Conservation (phyloP, 2,329 filamentous ascomycete genomes). For the Trichophyton verrucosum region DNA sequence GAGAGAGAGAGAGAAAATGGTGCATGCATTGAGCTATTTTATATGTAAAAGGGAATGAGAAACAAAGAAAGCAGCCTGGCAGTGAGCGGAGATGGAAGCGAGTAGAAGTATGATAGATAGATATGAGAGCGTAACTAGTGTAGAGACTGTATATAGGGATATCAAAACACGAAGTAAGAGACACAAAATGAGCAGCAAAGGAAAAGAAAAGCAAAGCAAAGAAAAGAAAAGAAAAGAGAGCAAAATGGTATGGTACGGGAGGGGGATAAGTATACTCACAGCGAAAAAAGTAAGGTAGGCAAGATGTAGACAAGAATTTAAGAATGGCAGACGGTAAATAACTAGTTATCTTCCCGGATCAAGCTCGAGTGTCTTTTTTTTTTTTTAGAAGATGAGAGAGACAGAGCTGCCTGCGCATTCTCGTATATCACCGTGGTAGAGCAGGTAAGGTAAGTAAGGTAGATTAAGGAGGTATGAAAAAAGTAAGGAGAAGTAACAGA, state of each 20-base stretch:
- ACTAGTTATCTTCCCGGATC: background rate
- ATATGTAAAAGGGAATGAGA: background rate
- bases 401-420: background rate
- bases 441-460: background rate
- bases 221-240: background rate
- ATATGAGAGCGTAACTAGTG: background rate
- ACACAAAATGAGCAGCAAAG: background rate
- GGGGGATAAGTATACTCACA: conserved; percentile 1
- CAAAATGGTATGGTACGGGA: background rate
- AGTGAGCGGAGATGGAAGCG: background rate
- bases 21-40: background rate
- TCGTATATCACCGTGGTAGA: background rate
- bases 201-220: background rate
- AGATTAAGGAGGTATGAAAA: background rate
- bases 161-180: background rate
- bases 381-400: background rate
- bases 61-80: background rate
- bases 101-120: background rate
- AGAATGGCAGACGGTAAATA: background rate
- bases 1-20: background rate
- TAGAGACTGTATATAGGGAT: conserved; percentile 1
- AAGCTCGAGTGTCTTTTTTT: background rate
- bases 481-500: no score
- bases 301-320: background rate
- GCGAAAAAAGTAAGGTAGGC: background rate